phyloP scores from a whole-genome alignment of 805 yeast genomes.

The Yamadazyma philogaea region DNA sequence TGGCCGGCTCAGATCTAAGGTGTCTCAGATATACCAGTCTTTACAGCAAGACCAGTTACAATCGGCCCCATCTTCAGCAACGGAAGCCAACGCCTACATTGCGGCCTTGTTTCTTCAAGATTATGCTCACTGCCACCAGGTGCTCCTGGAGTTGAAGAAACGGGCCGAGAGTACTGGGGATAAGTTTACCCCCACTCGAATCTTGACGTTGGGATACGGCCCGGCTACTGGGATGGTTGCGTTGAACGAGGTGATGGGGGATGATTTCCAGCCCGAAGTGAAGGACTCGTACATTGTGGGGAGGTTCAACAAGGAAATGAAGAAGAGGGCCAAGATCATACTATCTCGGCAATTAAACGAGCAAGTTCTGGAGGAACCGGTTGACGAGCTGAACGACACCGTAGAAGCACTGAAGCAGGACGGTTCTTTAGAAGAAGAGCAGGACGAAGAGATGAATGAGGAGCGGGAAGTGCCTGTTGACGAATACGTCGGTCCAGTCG shows the following conservation, averaged over 20 bases:
- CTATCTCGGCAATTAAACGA: constrained; percentile 66
- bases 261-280: constrained; percentile 52
- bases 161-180: constrained; percentile 41
- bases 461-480: background rate
- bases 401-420: constrained; percentile 15
- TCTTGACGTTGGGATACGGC: constrained; percentile 82
- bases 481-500: constrained; percentile 45
- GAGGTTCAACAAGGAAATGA: constrained; percentile 57
- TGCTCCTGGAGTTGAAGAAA: constrained; percentile 58
- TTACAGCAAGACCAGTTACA: constrained; percentile 55
- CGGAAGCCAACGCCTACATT: constrained; percentile 75
- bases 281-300: constrained; percentile 78
- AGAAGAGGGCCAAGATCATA: constrained; percentile 71
- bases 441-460: constrained; percentile 7
- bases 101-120: constrained; percentile 79
- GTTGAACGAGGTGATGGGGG: constrained; percentile 75
- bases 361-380: constrained; percentile 13
- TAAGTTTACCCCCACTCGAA: constrained; percentile 57
- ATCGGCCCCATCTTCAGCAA: constrained; percentile 35
- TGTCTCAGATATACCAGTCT: constrained; percentile 51
- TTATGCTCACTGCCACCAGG: constrained; percentile 67
- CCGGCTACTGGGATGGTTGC: constrained; percentile 93
- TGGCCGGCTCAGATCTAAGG: constrained; percentile 57
- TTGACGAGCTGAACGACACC: background rate
- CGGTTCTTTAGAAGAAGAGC: background rate